Evolutionary conservation across 345 rosid genomes (phyloP), one percentile per base, ranked within the genome.

Genomic region (Hibiscus trionum): DNA sequence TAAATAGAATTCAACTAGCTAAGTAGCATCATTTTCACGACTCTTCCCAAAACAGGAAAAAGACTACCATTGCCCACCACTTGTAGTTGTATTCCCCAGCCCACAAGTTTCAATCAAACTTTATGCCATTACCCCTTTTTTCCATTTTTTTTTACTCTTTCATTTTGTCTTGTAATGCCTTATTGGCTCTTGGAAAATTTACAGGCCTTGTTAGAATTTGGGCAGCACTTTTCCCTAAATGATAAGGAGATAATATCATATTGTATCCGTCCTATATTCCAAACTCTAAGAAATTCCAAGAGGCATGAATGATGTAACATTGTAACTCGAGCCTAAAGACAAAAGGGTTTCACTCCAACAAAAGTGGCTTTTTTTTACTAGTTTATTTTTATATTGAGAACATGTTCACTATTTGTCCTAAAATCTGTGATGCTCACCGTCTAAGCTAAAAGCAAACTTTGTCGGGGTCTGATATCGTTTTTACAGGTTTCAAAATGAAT

Each of bases 1-100:
- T 16, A 50, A 50, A 50, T 50, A 50, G 6, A 50, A 50, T 1
- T 4, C 7, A 16, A 2, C 19, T 33, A 77, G 27, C 68, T 64
- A 60, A 44, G 68, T 55, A 71, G 67, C 1, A 17, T 64, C 69
- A 64, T 39, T 64, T 39, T 3, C 69, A 64, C 69, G 69, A 42
- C n/a, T 21, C 33, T 65, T 42, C 33, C 17, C 5, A 42, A 21
- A 35, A 49, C 6, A 24, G 24, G 67, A 6, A 11, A 39, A n/a
- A 60, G 62, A 26, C 8, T 12, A 26, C 62, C 62, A 26, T 59
- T 58, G 35, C 4, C 64, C 16, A 66, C 69, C 29, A 71, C 52
- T 66, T 42, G 53, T 15, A 71, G 42, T 66, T 42, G 53, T 15
- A 49, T 49, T 49, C n/a, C 17, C n/a, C 53, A 49, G 53, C 53